Evolutionary conservation across 148 eudicot genomes (phyloP), one percentile per base, ranked within the genome.

Genomic region (Selenicereus undatus): DNA sequence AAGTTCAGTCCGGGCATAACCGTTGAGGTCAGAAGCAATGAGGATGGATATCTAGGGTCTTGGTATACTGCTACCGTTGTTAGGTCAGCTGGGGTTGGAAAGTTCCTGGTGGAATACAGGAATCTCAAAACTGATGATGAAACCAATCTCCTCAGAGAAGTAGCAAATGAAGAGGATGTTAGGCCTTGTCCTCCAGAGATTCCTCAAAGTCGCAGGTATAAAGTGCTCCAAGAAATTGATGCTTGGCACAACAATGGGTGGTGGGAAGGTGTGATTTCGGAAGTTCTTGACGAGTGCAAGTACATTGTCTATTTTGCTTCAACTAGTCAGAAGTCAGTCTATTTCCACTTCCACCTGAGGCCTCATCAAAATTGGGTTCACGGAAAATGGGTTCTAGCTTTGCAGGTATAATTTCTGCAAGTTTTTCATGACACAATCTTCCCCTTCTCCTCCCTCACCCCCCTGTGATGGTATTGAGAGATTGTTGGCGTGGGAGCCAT

Each of bases 1-100:
- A 80, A 39, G 14, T 90, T 87, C 76, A 79, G 78, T 77, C 68
- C 81, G 35, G 94, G 91, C 39, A 83, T 75, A 66, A 43, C 75
- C 48, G 92, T 94, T 80, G 97, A 92, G 86, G 91, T 91, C n/a
- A 82, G 86, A 77, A 91, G 88, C 60, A 91, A 92, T 56, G 92
- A 91, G 76, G 94, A 90, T 32, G 98, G 97, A 20, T 88, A 84
- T 80, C 82, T 82, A 79, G 95, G 97, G 79, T 90, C 94, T 83
- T 92, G 98, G 98, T 91, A 91, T 83, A 82, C 83, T 71, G 97
- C 92, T 72, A 88, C 87, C 35, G 70, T 92, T 32, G 64, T 89
- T 56, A 65, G 84, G 79, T 54, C 74, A 52, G 71, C 83, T 62
- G 82, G 73, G 69, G 60, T 81, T 54, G 88, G 73, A 13, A 87